A percentile compares a stretch with the other conserved stretches of the same genome.
These are phyloP conservation scores for Talaromyces trachyspermus DNA, from an alignment of 495 filamentous ascomycete genomes.

Conservation along the genomic window DNA sequence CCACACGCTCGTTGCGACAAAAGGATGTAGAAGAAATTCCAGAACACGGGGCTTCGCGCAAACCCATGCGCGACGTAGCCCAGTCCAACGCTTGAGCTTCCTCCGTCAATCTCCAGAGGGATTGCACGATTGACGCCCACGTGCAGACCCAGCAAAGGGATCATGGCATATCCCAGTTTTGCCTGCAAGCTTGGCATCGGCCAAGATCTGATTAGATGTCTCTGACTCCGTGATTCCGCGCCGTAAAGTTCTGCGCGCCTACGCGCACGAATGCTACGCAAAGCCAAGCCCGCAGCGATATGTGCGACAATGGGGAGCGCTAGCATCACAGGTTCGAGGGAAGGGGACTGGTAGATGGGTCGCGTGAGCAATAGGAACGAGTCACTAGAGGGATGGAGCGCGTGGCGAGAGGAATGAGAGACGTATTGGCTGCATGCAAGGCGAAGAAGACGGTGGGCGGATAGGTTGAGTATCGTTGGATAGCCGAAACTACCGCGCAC, in stretches of 20 bases:
- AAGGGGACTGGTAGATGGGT: conserved; percentile 70
- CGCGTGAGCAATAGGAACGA: conserved; percentile 55
- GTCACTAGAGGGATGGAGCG: conserved; percentile 44
- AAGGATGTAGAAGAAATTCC: conserved; percentile 57
- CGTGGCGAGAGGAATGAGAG: conserved; percentile 60
- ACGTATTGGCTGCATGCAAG: conserved; percentile 75
- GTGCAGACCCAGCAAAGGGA: conserved; percentile 60
- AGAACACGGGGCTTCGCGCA: conserved; percentile 55
- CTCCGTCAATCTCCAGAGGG: conserved; percentile 69
- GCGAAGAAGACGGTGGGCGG: conserved; percentile 70
- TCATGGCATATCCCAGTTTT: conserved; percentile 57
- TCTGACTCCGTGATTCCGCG: conserved; percentile 40
- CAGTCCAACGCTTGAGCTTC: conserved; percentile 71
- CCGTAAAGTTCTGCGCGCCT: conserved; percentile 65
- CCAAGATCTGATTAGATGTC: conserved; percentile 45
- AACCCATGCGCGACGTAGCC: conserved; percentile 84
- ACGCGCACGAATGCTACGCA: conserved; percentile 66
- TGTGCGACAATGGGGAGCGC: conserved; percentile 41
- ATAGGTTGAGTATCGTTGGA: conserved; percentile 85
- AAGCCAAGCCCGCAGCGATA: conserved; percentile 57
- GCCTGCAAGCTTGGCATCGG: conserved; percentile 59
- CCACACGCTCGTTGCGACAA: conserved; percentile 63
- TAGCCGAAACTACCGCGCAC: conserved; percentile 55
- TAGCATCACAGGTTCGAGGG: conserved; percentile 39
- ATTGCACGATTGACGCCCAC: conserved; percentile 61